Base-by-base conservation (phyloP, 148 eudicot species). In the Arbutus unedo region DNA sequence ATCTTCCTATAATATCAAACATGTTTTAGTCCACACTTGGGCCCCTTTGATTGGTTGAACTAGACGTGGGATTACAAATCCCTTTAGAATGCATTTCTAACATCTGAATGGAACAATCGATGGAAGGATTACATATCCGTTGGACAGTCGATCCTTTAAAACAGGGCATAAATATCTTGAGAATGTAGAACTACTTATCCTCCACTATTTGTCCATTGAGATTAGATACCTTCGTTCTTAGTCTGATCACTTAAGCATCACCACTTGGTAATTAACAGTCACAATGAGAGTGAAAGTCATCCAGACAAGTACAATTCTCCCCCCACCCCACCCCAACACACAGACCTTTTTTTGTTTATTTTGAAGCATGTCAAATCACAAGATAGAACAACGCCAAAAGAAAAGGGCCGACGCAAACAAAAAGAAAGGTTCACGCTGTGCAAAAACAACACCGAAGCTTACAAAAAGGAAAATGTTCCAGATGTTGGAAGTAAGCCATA, bases 361-460 rank as follows among this genome's bases (percentile, higher is more conserved):
- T 21, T 8, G n/a, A 38, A 54, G 56, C 79, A 83, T 41, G 11
- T 74, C 86, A 19, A 50, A 84, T 80, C 66, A 25, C 59, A 68
- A 51, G 16, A 41, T 18, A 48, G 74, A 76, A 76, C 76, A 76
- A 75, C 25, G 6, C 74, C 8, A 51, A 51, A 51, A 51, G 54
- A 51, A 77, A 84, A 68, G 4, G 76, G 64, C 74, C 53, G 74
- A 83, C 83, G 81, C 77, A 81, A 84, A 43, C 81, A 76, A 66
- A 84, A 81, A 84, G 83, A 41, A 73, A 79, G 83, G 81, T 51
- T 67, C 83, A 23, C n/a, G 21, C 66, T 47, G 86, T 44, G 83
- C 50, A 84, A 66, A 84, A 84, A 81, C 86, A 64, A 84, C 83
- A 84, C 75, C 19, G 86, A 77, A 54, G 81, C 50, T 13, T 51